phyloP scores from a whole-genome alignment of 2,329 filamentous ascomycete species.

The Trichoderma citrinoviride region DNA sequence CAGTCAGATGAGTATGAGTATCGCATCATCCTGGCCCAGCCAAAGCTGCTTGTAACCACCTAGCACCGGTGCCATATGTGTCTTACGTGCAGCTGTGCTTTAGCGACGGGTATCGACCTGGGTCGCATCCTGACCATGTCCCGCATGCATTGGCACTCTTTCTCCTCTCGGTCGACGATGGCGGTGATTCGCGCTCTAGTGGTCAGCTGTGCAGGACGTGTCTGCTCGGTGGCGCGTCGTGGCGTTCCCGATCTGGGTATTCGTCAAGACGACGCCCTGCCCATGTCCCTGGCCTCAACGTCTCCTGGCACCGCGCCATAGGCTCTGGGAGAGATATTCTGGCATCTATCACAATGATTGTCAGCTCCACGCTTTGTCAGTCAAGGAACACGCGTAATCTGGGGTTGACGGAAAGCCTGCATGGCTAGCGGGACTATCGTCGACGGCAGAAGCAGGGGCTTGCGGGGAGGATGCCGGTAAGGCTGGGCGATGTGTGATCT shows the following conservation, averaged over 20 bases:
- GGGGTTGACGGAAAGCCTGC: neutral
- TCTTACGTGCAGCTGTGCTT: neutral
- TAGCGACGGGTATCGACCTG: neutral
- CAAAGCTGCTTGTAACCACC: neutral
- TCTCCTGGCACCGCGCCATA: too few relatives aligned
- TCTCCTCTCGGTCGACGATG: neutral
- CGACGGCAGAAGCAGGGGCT: neutral
- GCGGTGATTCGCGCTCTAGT: neutral
- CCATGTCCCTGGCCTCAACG: neutral
- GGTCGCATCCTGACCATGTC: neutral
- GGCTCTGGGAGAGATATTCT: neutral
- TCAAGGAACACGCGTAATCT: neutral
- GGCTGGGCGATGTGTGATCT: conserved; percentile 14
- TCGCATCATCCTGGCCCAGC: neutral
- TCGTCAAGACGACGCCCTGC: neutral
- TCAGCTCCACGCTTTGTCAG: neutral
- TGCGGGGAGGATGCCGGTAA: conserved; percentile 1
- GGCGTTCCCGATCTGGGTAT: neutral
- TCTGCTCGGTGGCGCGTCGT: neutral
- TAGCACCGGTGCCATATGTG: neutral
- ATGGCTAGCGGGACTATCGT: conserved; percentile 1
- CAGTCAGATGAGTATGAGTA: neutral
- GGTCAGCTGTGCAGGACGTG: neutral
- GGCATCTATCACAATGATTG: neutral
- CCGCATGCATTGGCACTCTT: too few relatives aligned